Base-by-base conservation (phyloP, 129 eudicot species). In the Glebionis coronaria region DNA sequence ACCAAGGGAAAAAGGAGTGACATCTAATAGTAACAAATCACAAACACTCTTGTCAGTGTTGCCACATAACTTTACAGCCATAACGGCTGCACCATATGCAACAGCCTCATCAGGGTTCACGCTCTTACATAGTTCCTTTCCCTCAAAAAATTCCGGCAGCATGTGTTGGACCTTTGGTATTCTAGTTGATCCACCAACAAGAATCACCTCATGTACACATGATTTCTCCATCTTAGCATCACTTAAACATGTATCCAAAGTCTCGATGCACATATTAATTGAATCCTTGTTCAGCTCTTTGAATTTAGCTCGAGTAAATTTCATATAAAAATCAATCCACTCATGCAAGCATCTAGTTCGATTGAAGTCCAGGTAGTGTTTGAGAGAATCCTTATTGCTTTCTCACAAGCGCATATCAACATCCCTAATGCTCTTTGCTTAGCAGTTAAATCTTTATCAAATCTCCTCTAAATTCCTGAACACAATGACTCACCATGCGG, bases 161-260 rank as follows among this genome's bases (percentile, higher is more conserved):
- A 68, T 68, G 20, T 23, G 53, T 19, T 68, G 73, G 55, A 68
- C 44, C 54, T 68, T 68, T 14, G 73, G 73, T 20, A 68, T 68
- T 38, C 73, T 68, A 13, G 73, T 68, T 19, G 73, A 68, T 4
- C 73, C 73, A 68, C 73, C 73, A 29, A 68, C 73, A 68, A 68
- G 73, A 55, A 68, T 56, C 25, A 69, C 73, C 52, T 69, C 14
- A 9, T 69, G 16, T 21, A 69, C 44, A 69, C 64, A 21, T 0
- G 65, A 69, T 42, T 69, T 68, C 40, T 68, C 12, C 53, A 54
- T 68, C 40, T 54, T 38, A 4, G 73, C 73, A 13, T 68, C 73
- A 14, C 10, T 68, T 68, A 68, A 68, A 29, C 6, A 29, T 29
- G 35, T 29, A 0, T 29, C 5, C 35, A 29, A 0, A 3, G 35